Conservation (phyloP, 2,329 filamentous ascomycete species). For the Fusarium setosum region DNA sequence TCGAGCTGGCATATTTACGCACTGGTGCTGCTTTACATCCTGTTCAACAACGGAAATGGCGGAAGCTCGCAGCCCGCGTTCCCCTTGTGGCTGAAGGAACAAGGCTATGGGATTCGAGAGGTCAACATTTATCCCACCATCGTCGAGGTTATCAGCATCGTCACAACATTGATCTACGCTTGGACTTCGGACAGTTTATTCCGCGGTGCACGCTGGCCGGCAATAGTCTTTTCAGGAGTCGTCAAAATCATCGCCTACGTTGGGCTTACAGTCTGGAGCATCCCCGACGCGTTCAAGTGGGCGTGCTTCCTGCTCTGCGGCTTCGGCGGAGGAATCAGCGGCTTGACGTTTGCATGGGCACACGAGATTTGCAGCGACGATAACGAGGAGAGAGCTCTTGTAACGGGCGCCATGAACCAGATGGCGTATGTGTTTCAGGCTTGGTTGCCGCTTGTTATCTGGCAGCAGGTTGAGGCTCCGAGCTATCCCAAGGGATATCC, state of each 20-base stretch:
- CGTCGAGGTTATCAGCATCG: conserved; percentile 62
- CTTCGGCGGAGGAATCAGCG: conserved; percentile 61
- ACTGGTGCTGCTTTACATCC: conserved; percentile 68
- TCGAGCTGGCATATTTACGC: conserved; percentile 74
- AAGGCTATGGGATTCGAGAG: conserved; percentile 55
- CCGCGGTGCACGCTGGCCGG: conserved; percentile 70
- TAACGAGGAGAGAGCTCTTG: conserved; percentile 74
- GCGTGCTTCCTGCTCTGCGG: conserved; percentile 68
- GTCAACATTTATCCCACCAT: conserved; percentile 70
- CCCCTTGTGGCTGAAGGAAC: conserved; percentile 58
- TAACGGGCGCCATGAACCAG: conserved; percentile 76
- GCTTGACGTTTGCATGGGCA: conserved; percentile 61
- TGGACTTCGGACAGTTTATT: conserved; percentile 74
- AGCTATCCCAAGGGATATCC: conserved; percentile 70
- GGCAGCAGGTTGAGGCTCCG: conserved; percentile 74
- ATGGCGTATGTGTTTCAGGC: conserved; percentile 77
- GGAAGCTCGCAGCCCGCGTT: conserved; percentile 67
- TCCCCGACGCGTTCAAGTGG: conserved; percentile 70
- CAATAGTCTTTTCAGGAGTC: conserved; percentile 66
- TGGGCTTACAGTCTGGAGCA: conserved; percentile 56
- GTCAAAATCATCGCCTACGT: conserved; percentile 55
- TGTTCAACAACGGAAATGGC: conserved; percentile 70
- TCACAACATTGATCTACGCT: conserved; percentile 71
- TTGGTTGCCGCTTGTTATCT: conserved; percentile 75
- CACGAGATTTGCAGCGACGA: conserved; percentile 63